Conservation (phyloP, 2,329 filamentous ascomycete species). For the Chrysoporthe deuterocubensis region DNA sequence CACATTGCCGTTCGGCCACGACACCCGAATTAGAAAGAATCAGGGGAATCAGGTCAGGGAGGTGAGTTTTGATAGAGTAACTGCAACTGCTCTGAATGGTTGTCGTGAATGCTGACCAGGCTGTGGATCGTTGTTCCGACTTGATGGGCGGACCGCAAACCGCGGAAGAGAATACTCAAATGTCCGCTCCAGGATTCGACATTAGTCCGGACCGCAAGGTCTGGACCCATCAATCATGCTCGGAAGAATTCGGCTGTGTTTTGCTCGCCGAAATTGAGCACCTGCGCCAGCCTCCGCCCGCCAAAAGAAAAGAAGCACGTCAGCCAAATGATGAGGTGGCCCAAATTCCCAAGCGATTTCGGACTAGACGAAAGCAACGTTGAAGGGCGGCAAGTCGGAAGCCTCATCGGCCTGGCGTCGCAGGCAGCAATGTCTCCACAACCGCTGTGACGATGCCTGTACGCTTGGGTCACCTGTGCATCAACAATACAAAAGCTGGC, state of each 20-base stretch:
- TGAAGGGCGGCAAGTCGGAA: constrained; percentile 8
- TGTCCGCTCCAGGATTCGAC: constrained; percentile 7
- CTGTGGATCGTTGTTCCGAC: constrained; percentile 20
- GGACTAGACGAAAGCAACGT: constrained; percentile 3
- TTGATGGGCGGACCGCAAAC: constrained; percentile 17
- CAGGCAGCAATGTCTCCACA: constrained; percentile 15
- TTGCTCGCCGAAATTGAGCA: constrained; percentile 1
- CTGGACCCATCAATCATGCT: constrained; percentile 3
- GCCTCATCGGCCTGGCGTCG: background rate
- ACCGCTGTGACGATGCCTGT: background rate
- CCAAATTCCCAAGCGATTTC: constrained; percentile 10
- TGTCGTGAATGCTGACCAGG: constrained; percentile 8
- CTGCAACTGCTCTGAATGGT: constrained; percentile 25
- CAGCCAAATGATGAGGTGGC: constrained; percentile 5
- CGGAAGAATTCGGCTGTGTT: constrained; percentile 20
- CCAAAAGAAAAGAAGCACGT: background rate
- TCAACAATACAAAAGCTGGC: background rate
- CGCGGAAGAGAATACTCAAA: constrained; percentile 20
- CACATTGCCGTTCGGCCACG: constrained; percentile 12
- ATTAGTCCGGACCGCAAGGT: background rate
- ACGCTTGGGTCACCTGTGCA: constrained; percentile 2
- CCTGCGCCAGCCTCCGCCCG: background rate
- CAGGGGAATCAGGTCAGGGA: constrained; percentile 4
- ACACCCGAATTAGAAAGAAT: constrained; percentile 11
- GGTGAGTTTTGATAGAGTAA: constrained; percentile 25